A percentile compares a stretch with the other conserved stretches of the same genome.
These are phyloP conservation scores for Schizochytrium sp. DNA, from an alignment of 108 stramenopile species.

Conservation along the genomic window DNA sequence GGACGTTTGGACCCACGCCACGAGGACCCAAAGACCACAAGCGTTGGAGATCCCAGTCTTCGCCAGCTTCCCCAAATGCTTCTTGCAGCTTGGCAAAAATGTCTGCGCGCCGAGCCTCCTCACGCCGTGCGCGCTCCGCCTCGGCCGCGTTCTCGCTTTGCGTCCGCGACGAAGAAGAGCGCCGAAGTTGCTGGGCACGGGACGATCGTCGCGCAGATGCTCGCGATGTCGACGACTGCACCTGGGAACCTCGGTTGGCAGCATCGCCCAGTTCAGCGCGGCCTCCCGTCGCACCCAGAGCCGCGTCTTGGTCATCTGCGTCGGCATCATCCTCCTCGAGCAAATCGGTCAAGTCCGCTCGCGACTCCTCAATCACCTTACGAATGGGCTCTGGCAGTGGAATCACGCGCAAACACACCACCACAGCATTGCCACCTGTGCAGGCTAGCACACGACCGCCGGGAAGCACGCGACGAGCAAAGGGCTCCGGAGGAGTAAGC, in stretches of 20 bases:
- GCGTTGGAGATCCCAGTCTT: not conserved
- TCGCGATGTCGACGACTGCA: not conserved
- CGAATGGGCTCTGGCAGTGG: not conserved
- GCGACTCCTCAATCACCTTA: not conserved
- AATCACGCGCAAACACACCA: not conserved
- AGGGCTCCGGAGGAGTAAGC: not conserved
- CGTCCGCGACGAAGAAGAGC: not conserved
- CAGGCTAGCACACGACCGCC: not conserved
- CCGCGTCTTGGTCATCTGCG: not conserved
- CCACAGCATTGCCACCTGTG: not conserved
- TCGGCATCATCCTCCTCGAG: not conserved
- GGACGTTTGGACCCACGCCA: conserved; percentile 14
- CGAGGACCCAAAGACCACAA: not conserved
- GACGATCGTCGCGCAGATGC: not conserved
- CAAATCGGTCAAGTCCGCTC: not conserved
- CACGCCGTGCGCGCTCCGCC: not conserved
- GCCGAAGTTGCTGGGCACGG: not conserved
- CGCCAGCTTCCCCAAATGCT: not conserved
- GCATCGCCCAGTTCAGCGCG: not conserved
- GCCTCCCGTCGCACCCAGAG: not conserved
- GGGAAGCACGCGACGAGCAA: not conserved
- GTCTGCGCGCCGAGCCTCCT: not conserved
- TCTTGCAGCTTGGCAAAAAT: not conserved
- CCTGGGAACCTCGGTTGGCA: not conserved
- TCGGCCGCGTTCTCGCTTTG: not conserved